These are phyloP conservation scores for Lichtheimia ramosa DNA, from an alignment of 371 early-diverging fungal species.

Conservation along the genomic window DNA sequence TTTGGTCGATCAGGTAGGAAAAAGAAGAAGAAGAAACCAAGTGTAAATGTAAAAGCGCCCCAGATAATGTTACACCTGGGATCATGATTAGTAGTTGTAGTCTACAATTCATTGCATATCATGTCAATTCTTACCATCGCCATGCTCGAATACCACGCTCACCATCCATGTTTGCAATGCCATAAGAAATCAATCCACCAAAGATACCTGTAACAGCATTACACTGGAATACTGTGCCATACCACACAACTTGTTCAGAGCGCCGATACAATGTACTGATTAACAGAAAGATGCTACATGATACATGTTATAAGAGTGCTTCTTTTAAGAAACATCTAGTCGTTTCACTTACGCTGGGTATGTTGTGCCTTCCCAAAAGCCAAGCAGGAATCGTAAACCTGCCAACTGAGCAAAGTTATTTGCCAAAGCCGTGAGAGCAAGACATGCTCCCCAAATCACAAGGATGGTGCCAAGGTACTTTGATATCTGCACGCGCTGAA, in stretches of 20 bases:
- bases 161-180: slow-evolving; percentile 7
- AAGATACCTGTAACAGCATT: slow-evolving; percentile 23
- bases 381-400: slow-evolving; percentile 29
- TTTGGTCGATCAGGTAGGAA: slow-evolving; percentile 40
- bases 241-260: slow-evolving; percentile 30
- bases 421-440: slow-evolving; percentile 25
- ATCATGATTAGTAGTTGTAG: not conserved
- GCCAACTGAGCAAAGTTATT: slow-evolving; percentile 33
- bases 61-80: slow-evolving; percentile 39
- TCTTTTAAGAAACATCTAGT: not conserved
- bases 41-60: slow-evolving; percentile 22
- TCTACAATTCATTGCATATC: not conserved
- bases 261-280: slow-evolving; percentile 37
- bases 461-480: slow-evolving; percentile 32
- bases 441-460: slow-evolving; percentile 28
- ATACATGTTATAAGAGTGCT: not conserved
- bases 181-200: slow-evolving; percentile 26
- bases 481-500: slow-evolving; percentile 31
- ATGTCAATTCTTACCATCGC: slow-evolving; percentile 29
- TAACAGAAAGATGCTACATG: slow-evolving; percentile 23
- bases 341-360: slow-evolving; percentile 2
- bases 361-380: slow-evolving; percentile 27
- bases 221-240: slow-evolving; percentile 32
- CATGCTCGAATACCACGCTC: slow-evolving; percentile 22
- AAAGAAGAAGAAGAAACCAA: slow-evolving; percentile 29